A percentile compares a stretch with the other conserved stretches of the same genome.
These are phyloP conservation scores for Papiliotrema fonsecae DNA, from an alignment of 1,284 basidiomycete genomes.

Conservation along the genomic window DNA sequence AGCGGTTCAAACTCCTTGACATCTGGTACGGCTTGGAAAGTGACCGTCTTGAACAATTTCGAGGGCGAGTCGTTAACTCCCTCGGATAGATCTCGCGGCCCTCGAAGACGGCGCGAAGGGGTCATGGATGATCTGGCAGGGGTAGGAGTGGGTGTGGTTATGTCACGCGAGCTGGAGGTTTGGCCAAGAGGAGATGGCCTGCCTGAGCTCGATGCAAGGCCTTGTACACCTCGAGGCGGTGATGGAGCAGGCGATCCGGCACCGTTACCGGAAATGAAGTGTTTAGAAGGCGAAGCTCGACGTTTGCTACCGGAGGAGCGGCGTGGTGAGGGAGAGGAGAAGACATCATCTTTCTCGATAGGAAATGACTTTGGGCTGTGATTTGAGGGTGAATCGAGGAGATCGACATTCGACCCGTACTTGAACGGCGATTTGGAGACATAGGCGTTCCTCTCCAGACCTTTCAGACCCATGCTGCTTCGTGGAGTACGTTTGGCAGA, in stretches of 20 bases:
- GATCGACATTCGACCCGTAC: slow-evolving; percentile 19
- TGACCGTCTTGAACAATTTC: slow-evolving; percentile 67
- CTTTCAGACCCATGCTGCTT: slow-evolving; percentile 69
- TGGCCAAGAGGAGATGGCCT: slow-evolving; percentile 31
- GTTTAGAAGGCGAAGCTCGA: slow-evolving; percentile 21
- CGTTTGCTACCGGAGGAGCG: slow-evolving; percentile 24
- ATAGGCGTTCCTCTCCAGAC: slow-evolving; percentile 66
- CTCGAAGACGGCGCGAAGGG: slow-evolving; percentile 69
- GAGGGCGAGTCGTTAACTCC: slow-evolving; percentile 50
- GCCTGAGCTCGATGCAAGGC: slow-evolving; percentile 1
- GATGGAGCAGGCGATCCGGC: slow-evolving; percentile 36
- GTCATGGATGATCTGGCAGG: slow-evolving; percentile 64
- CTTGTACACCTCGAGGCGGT: slow-evolving; percentile 17
- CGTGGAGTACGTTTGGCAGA: slow-evolving; percentile 59
- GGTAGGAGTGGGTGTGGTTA: slow-evolving; percentile 16
- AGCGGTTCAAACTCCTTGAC: slow-evolving; percentile 78
- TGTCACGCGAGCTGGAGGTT: slow-evolving; percentile 3
- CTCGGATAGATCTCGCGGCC: slow-evolving; percentile 56
- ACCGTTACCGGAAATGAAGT: slow-evolving; percentile 11
- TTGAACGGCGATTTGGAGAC: slow-evolving; percentile 84
- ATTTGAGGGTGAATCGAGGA: slow-evolving; percentile 11
- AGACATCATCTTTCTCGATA: slow-evolving; percentile 28
- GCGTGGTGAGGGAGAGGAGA: slow-evolving; percentile 25
- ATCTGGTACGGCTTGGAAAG: slow-evolving; percentile 77
- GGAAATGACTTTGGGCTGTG: slow-evolving; percentile 23